Base-by-base conservation (phyloP, 495 filamentous ascomycete genomes). In the Lasiosphaeriaceae sp. region DNA sequence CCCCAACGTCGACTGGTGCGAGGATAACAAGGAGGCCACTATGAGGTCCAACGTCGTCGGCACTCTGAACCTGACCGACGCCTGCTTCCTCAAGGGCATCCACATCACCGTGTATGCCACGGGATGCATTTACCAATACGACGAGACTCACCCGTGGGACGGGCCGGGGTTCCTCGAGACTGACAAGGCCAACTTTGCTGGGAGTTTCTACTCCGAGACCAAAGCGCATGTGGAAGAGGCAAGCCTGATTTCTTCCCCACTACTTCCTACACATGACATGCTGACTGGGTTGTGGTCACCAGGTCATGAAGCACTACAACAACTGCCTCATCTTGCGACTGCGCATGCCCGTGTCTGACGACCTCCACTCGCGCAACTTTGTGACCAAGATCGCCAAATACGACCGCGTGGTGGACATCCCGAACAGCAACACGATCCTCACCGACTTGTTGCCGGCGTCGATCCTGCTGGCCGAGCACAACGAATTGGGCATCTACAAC, bases 1-100 rank as follows among this genome's bases (percentile, higher is more conserved):
- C 20, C 84, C 84, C 50, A 87, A 87, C 58, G 83, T 87, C 62
- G 84, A 86, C 70, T 86, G 84, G 84, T 87, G 84, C 61, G 84
- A 87, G 70, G 83, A 85, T 62, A 80, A 86, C 70, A 83, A 77
- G 67, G 78, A 84, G 65, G 78, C 80, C 35, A 86, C 83, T 37
- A 78, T 87, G 62, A 71, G 83, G 54, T 84, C 80, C 62, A 87
- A 87, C 55, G 84, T 82, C 46, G 77, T 85, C 53, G 84, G 84
- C 51, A 80, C 84, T 3, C 62, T 87, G 58, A 86, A 86, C 64
- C 69, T 87, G 62, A 71, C 82, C 47, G 83, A 85, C 63, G 77
- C 72, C 62, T 86, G 83, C 69, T 80, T 70, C 65, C 60, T 78
- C 48, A 76, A 71, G 35, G 74, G 74, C 53, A 76, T 86, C 53